Percentiles rank a stretch among this genome's conserved stretches.
These are phyloP conservation scores for Lecanicillium sp. DNA, from an alignment of 2,329 filamentous ascomycete species.

Conservation along the genomic window DNA sequence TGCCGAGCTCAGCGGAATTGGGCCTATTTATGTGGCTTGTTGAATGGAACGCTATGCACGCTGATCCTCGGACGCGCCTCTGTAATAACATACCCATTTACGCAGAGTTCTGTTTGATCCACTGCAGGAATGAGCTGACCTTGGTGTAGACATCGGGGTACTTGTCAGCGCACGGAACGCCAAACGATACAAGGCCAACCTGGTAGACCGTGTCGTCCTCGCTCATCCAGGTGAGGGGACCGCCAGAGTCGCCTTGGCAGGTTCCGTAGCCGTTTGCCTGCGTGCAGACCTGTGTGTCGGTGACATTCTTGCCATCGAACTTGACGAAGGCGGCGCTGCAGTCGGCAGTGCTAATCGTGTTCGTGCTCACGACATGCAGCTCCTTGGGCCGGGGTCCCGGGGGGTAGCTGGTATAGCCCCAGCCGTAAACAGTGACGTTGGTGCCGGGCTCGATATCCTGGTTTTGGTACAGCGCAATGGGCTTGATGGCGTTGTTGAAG, in stretches of 20 bases:
- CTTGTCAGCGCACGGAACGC: neutral
- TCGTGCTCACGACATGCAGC: neutral
- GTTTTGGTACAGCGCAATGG: neutral
- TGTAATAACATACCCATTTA: neutral
- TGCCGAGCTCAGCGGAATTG: too few species aligned
- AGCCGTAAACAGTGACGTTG: slow-evolving; percentile 9
- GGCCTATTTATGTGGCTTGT: neutral
- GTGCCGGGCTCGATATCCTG: neutral
- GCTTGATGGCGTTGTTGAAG: neutral
- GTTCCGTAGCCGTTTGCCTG: neutral
- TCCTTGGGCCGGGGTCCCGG: neutral
- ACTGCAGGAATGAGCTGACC: neutral
- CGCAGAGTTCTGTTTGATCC: slow-evolving; percentile 1
- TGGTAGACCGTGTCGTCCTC: neutral
- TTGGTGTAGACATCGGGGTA: slow-evolving; percentile 8
- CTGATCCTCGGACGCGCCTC: too few species aligned
- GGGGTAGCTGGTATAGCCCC: slow-evolving; percentile 7
- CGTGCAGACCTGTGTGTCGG: slow-evolving; percentile 3
- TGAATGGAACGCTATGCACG: neutral
- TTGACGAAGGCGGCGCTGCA: neutral
- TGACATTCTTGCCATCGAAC: neutral
- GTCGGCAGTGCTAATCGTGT: neutral
- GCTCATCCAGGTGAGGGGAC: neutral
- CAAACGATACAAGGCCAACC: slow-evolving; percentile 4
- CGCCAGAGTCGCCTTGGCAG: slow-evolving; percentile 8